Base-by-base conservation (phyloP, 1,284 basidiomycete genomes). In the Melampsora larici-populina region DNA sequence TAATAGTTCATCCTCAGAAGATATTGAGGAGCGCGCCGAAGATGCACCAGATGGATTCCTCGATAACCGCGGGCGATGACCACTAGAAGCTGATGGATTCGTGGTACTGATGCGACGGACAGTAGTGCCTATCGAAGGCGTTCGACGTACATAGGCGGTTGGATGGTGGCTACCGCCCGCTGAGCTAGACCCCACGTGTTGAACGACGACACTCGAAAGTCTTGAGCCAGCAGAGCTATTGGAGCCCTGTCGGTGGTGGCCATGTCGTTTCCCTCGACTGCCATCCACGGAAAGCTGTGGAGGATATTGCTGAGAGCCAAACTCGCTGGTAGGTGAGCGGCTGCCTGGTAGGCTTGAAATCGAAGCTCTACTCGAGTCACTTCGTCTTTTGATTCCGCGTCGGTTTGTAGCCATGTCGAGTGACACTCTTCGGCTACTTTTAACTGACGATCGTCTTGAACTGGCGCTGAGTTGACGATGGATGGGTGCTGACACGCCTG, bases 361-460 rank as follows among this genome's bases (percentile, higher is more conserved):
- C n/a, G 74, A 77, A 21, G 74, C 74, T 43, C 74, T 49, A 70
- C 74, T 77, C 5, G 74, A 77, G 24, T 65, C 74, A 69, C 74
- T 77, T 9, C 65, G 17, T 24, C 74, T 64, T 58, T 77, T 69
- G 18, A 18, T 4, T 26, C n/a, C 29, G 7, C 62, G 31, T 3
- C 31, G 62, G 26, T 63, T 63, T 21, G 33, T 40, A 36, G 62
- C 31, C 55, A 69, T 48, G 11, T 77, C 74, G 18, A 69, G 40
- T 31, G 74, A 77, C 40, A 77, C 55, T 55, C 67, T 29, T 13
- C 67, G 74, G 58, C 36, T 69, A 26, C 64, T 67, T 69, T 70
- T 65, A 7, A 69, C 4, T 21, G 66, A 69, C 8, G 74, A 77
- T 21, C 74, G 65, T 40, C 67, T 36, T n/a, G 74, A 77, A 48